Percentiles rank a stretch among this genome's conserved stretches.
phyloP scores from a whole-genome alignment of 148 eudicot genomes.

The Rhododendron molle region DNA sequence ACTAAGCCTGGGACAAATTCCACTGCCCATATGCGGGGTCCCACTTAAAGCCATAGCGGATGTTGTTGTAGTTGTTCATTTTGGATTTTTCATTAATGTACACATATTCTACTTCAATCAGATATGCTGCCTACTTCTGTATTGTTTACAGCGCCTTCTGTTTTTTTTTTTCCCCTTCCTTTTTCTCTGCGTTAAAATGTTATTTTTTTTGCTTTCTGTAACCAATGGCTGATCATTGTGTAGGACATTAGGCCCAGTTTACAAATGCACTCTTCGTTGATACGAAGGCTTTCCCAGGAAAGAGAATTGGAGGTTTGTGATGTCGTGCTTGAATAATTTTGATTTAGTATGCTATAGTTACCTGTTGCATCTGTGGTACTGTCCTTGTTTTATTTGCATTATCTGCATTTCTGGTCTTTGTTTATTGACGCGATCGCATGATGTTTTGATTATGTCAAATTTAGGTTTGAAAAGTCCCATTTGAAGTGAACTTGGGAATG shows the following conservation, averaged over 20 bases:
- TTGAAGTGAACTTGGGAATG: neutral
- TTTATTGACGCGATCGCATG: neutral
- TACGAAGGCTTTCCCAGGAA: conserved; percentile 72
- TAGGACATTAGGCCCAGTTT: conserved; percentile 50
- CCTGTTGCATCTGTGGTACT: neutral
- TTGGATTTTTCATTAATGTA: neutral
- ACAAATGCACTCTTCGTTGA: conserved; percentile 93
- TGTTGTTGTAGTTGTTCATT: neutral
- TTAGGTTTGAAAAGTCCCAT: neutral
- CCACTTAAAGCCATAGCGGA: too few relatives aligned
- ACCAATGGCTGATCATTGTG: conserved; percentile 1
- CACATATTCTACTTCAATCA: neutral
- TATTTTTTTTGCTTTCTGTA: neutral
- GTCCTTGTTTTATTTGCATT: neutral
- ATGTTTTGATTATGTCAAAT: neutral
- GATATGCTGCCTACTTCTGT: neutral
- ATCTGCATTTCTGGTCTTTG: neutral
- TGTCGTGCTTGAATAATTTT: neutral
- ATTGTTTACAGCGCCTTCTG: neutral
- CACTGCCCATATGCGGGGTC: too few relatives aligned
- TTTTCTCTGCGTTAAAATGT: neutral
- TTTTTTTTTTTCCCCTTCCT: neutral
- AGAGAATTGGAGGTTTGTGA: conserved; percentile 75
- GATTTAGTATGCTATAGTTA: neutral
- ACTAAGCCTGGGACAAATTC: too few relatives aligned